A percentile compares a stretch with the other conserved stretches of the same genome.
Evolutionary conservation across 2,329 filamentous ascomycete genomes (phyloP).

Genomic region (Colletotrichum cuscutae): DNA sequence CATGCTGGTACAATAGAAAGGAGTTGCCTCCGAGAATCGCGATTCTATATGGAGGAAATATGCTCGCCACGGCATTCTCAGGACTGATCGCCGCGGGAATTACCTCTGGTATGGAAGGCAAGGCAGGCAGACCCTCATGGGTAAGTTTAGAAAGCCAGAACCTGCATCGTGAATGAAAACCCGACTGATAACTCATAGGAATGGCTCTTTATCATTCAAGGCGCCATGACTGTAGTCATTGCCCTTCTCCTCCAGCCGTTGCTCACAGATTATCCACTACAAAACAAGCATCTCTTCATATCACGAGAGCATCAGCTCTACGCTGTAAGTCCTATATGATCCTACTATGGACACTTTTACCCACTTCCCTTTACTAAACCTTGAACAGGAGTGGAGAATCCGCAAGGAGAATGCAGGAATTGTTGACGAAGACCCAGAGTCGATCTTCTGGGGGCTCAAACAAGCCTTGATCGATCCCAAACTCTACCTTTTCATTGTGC

Average conservation of each 20-base stretch:
- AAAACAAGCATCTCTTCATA: constrained; percentile 21
- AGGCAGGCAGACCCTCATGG: constrained; percentile 19
- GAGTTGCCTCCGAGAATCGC: constrained; percentile 72
- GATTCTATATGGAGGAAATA: constrained; percentile 66
- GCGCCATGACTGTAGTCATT: constrained; percentile 48
- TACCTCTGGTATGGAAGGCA: constrained; percentile 61
- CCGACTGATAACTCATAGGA: constrained; percentile 50
- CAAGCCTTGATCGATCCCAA: constrained; percentile 13
- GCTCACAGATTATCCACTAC: constrained; percentile 38
- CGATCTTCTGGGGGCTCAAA: constrained; percentile 22
- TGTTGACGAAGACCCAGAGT: constrained; percentile 17
- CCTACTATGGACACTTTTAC: too few relatives aligned
- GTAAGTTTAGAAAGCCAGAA: not conserved
- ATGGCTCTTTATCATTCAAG: constrained; percentile 69
- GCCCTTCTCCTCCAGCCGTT: constrained; percentile 36
- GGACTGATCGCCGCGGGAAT: constrained; percentile 73
- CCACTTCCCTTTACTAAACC: too few relatives aligned
- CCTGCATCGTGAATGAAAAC: constrained; percentile 3
- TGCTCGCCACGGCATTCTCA: constrained; percentile 76
- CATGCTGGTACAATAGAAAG: constrained; percentile 72
- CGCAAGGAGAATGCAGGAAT: constrained; percentile 26
- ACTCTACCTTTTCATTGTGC: constrained; percentile 36
- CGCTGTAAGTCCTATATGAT: not conserved
- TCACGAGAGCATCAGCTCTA: constrained; percentile 16
- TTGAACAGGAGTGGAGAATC: constrained; percentile 17